These are phyloP conservation scores for Pseudocercospora cruenta DNA, from an alignment of 2,329 filamentous ascomycete species.

Conservation along the genomic window DNA sequence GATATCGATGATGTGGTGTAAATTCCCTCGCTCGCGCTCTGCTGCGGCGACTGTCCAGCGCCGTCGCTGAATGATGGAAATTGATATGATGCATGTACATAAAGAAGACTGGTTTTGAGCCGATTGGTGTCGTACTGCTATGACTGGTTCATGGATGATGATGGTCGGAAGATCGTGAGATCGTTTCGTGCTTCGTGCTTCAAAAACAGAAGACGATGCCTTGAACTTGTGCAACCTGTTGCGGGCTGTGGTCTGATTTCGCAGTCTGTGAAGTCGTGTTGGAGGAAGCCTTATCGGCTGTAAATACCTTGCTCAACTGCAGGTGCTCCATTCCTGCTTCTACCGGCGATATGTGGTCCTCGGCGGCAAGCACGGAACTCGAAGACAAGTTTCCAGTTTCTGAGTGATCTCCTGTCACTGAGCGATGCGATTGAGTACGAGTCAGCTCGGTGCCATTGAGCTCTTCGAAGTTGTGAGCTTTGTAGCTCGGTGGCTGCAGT, in stretches of 20 bases:
- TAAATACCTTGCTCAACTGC: slow-evolving; percentile 28
- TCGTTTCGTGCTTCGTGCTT: slow-evolving; percentile 1
- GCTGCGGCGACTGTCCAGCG: not conserved
- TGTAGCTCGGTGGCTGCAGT: slow-evolving; percentile 51
- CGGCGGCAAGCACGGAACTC: slow-evolving; percentile 21
- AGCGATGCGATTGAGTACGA: slow-evolving; percentile 26
- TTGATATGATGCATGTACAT: not conserved
- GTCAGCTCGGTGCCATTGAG: slow-evolving; percentile 8
- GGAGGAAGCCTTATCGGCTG: slow-evolving; percentile 12
- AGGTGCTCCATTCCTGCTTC: slow-evolving; percentile 25
- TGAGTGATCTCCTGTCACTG: slow-evolving; percentile 20
- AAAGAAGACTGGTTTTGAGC: not conserved
- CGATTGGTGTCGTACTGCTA: not conserved
- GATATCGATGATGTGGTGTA: too few species aligned
- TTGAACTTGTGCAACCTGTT: slow-evolving; percentile 21
- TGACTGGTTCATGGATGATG: not conserved
- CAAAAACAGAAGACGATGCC: slow-evolving; percentile 35
- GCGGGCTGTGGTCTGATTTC: slow-evolving; percentile 10
- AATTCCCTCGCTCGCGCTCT: not conserved
- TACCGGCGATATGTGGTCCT: slow-evolving; percentile 26
- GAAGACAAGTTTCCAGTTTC: slow-evolving; percentile 21
- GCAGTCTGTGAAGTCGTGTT: not conserved
- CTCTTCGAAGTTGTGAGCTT: slow-evolving; percentile 31
- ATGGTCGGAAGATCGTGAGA: not conserved
- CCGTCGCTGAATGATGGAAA: not conserved